Percentiles rank a stretch among this genome's conserved stretches.
These are phyloP conservation scores for Populus hybrid DNA, from an alignment of 441 rosid species.

Conservation along the genomic window DNA sequence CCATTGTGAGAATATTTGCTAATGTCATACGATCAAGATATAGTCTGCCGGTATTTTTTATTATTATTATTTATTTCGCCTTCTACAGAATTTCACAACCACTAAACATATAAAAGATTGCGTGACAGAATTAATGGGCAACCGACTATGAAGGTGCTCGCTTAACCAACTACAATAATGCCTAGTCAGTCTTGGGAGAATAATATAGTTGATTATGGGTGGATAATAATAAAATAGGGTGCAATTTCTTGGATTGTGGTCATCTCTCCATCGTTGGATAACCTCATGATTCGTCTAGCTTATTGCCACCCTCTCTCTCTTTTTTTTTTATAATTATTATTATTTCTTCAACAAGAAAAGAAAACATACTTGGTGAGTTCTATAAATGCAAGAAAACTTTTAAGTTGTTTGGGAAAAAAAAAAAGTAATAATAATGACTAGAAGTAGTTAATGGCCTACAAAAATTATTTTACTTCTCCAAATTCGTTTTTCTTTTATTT, in stretches of 20 bases:
- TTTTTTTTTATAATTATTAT: neutral
- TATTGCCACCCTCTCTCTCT: neutral
- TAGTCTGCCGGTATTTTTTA: neutral
- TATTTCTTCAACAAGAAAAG: neutral
- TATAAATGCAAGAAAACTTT: neutral
- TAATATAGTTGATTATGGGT: neutral
- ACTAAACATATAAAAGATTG: neutral
- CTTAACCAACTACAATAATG: neutral
- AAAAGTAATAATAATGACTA: neutral
- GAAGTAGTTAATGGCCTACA: neutral
- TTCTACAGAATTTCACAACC: neutral
- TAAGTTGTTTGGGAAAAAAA: neutral
- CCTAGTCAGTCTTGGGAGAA: too few species aligned
- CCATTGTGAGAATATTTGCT: neutral
- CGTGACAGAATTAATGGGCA: neutral
- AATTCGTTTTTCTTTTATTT: too few species aligned
- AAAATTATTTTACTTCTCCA: neutral
- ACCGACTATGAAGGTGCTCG: neutral
- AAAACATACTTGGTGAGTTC: neutral
- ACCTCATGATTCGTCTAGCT: too few species aligned
- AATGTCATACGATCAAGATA: neutral
- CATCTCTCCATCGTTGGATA: neutral
- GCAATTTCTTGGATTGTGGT: neutral
- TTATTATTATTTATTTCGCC: too few species aligned
- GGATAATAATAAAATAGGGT: too few species aligned